Base-by-base conservation (phyloP, 352 stramenopile species). In the Phytophthora uliginosa region DNA sequence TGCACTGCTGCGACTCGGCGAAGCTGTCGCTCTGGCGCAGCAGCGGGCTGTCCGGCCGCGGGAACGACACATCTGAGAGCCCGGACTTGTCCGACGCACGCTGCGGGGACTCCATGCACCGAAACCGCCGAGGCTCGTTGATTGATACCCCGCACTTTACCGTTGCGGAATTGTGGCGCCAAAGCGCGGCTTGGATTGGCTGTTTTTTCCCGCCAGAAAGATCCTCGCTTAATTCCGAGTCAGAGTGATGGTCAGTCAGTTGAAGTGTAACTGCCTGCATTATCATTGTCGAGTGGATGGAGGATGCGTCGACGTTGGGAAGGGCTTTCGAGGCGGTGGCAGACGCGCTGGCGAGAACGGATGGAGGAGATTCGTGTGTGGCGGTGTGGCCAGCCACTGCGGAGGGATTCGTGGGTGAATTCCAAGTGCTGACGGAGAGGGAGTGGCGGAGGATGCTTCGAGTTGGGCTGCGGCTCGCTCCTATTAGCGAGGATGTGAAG, bases 1-100 rank as follows among this genome's bases (percentile, higher is more conserved):
- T 93, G 75, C 77, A 92, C 60, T 95, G 88, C 34, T 73, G 73
- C 0, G 82, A 86, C 34, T 79, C 59, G 20, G 59, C 76, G 36
- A 84, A 88, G 50, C 76, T 86, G 59, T 85, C 79, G 66, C 71
- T 78, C 5, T 59, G 42, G 20, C 22, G 61, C 33, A 64, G 59
- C 38, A 66, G 66, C 13, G 71, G 71, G 33, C 65, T 71, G 18
- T 66, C 54, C 3, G 54, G 63, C 10, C 55, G 63, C 50, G 76
- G 48, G 47, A 84, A 83, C 18, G 82, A 67, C 58, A 73, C 74
- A 50, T 68, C 59, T 0, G 63, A 66, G 2, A 71, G 42, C 13
- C 10, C 36, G 22, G 45, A 45, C 36, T 63, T 69, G 48, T 83
- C 70, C 48, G 36, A 42, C 10, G 38, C 59, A 47, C 51, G 57